phyloP scores from a whole-genome alignment of 2,329 filamentous ascomycete genomes.

The Elsinoe australis region DNA sequence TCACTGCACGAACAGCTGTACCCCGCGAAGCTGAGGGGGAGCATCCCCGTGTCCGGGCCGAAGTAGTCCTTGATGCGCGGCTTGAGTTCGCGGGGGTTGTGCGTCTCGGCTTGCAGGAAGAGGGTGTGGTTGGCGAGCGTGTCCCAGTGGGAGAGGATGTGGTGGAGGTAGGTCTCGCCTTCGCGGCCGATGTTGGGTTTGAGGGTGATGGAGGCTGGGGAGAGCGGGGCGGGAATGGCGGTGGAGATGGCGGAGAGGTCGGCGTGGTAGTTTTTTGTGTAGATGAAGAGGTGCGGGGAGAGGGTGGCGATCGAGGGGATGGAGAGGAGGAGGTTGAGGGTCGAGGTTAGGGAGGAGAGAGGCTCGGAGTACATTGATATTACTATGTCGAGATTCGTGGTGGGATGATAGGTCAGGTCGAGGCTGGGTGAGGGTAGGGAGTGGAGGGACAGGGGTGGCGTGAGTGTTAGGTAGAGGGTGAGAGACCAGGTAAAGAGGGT shows the following conservation, averaged over 20 bases:
- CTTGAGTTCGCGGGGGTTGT: slow-evolving; percentile 34
- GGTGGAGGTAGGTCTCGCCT: slow-evolving; percentile 41
- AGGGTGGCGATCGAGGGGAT: slow-evolving; percentile 23
- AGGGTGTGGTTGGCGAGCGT: slow-evolving; percentile 40
- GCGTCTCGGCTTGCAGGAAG: slow-evolving; percentile 41
- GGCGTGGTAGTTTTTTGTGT: slow-evolving; percentile 29
- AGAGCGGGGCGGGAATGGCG: slow-evolving; percentile 24
- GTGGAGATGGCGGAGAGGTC: slow-evolving; percentile 23
- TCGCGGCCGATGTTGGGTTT: slow-evolving; percentile 39
- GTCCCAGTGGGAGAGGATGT: slow-evolving; percentile 40
- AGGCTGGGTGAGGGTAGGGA: slow-evolving; percentile 16
- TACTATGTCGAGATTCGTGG: slow-evolving; percentile 28
- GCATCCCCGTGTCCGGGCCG: slow-evolving; percentile 37
- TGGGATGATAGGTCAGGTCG: slow-evolving; percentile 25
- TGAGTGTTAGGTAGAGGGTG: background rate
- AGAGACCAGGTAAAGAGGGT: slow-evolving; percentile 1
- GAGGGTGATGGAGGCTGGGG: slow-evolving; percentile 21
- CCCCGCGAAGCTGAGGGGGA: slow-evolving; percentile 37
- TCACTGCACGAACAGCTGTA: slow-evolving; percentile 36
- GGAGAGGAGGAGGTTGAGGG: slow-evolving; percentile 23
- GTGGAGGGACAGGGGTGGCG: background rate
- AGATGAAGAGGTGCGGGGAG: slow-evolving; percentile 26
- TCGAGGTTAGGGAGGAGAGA: slow-evolving; percentile 23
- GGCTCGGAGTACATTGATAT: slow-evolving; percentile 35
- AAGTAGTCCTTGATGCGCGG: slow-evolving; percentile 36